Evolutionary conservation across 2,329 filamentous ascomycete species (phyloP).

Genomic region (Exophiala oligosperma): DNA sequence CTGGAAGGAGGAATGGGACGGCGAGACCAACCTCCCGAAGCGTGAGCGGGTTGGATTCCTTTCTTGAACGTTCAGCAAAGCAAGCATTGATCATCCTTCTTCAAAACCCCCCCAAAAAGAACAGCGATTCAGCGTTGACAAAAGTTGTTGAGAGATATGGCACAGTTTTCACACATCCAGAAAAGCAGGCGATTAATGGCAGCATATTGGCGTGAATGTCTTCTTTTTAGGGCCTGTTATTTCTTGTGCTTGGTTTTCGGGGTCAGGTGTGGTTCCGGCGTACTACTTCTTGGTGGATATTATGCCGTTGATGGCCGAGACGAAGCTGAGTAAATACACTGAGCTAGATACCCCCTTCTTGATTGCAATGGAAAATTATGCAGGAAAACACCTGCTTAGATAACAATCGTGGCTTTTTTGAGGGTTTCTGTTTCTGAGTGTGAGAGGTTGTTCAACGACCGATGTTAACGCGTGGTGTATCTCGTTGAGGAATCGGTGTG

Average conservation of each 20-base stretch:
- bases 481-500: slow-evolving; percentile 8
- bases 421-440: too few relatives aligned
- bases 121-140: neutral
- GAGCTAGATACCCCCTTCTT: neutral
- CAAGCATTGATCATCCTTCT: neutral
- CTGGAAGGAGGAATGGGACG: slow-evolving; percentile 20
- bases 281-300: neutral
- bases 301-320: neutral
- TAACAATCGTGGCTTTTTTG: neutral
- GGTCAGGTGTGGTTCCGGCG: neutral
- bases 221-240: neutral
- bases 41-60: slow-evolving; percentile 28
- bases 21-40: slow-evolving; percentile 9
- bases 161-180: neutral
- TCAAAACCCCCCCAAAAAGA: neutral
- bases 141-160: too few relatives aligned
- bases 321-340: neutral
- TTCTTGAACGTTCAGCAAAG: slow-evolving; percentile 11
- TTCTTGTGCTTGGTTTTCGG: neutral
- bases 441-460: neutral
- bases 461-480: neutral
- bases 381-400: neutral
- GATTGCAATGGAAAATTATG: neutral
- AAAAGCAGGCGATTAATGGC: slow-evolving; percentile 1
- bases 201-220: neutral